A percentile compares a stretch with the other conserved stretches of the same genome.
phyloP scores from a whole-genome alignment of 192 early-diverging fungal species.

The Phycomyces blakesleeanus region DNA sequence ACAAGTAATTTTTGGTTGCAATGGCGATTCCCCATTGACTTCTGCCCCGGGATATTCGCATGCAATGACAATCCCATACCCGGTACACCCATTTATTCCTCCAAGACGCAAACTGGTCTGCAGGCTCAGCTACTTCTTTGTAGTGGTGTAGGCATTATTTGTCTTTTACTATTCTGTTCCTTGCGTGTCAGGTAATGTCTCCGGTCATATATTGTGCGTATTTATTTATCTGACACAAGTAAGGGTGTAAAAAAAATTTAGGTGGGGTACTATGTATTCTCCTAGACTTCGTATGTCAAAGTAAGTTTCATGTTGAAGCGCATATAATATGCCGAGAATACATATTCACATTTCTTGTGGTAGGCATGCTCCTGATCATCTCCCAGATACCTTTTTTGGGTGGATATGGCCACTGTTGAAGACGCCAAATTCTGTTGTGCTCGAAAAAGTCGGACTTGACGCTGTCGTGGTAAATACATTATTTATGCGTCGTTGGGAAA shows the following conservation, averaged over 20 bases:
- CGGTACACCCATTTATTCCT: slow-evolving; percentile 20
- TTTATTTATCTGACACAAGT: neutral
- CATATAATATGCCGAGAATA: neutral
- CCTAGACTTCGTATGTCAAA: slow-evolving; percentile 35
- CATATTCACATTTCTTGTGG: neutral
- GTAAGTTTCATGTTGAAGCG: slow-evolving; percentile 8
- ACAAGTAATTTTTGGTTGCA: neutral
- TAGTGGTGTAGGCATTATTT: slow-evolving; percentile 19
- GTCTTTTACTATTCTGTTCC: slow-evolving; percentile 33
- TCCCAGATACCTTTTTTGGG: slow-evolving; percentile 44
- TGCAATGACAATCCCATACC: slow-evolving; percentile 19
- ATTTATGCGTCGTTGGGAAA: neutral
- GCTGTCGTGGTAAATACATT: slow-evolving; percentile 48
- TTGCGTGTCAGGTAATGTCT: slow-evolving; percentile 28
- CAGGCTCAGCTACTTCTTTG: slow-evolving; percentile 29
- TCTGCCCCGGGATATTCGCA: slow-evolving; percentile 16
- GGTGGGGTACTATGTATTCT: slow-evolving; percentile 32
- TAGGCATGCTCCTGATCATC: slow-evolving; percentile 43
- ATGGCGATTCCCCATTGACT: slow-evolving; percentile 5
- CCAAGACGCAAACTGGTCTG: slow-evolving; percentile 30
- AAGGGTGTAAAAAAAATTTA: slow-evolving; percentile 1
- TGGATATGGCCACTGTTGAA: slow-evolving; percentile 48
- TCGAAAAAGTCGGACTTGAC: slow-evolving; percentile 54
- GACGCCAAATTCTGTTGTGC: slow-evolving; percentile 39
- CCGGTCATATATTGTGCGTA: neutral